Evolutionary conservation across 805 yeast genomes (phyloP).

Genomic region (Wickerhamiella bombiphila): DNA sequence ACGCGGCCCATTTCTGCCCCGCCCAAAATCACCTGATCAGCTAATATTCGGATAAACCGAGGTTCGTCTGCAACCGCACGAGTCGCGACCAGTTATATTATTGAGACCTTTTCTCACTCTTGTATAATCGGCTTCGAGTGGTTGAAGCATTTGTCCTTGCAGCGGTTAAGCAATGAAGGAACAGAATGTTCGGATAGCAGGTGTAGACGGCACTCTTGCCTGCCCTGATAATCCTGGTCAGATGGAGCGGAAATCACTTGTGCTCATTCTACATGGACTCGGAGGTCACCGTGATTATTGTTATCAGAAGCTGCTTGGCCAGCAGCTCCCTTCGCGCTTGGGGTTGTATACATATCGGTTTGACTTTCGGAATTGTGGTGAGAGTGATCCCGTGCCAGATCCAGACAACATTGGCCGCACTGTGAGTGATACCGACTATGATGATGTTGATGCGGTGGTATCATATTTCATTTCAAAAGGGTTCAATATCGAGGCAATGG

Average conservation of each 20-base stretch:
- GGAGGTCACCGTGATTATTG: slow-evolving; percentile 75
- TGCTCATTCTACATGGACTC: slow-evolving; percentile 65
- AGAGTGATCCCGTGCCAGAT: slow-evolving; percentile 39
- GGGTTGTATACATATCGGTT: slow-evolving; percentile 60
- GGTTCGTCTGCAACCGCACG: too few species aligned
- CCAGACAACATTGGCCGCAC: slow-evolving; percentile 35
- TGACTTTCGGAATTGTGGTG: slow-evolving; percentile 80
- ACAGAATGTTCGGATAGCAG: background rate
- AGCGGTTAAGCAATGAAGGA: slow-evolving; percentile 1
- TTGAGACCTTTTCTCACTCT: too few species aligned
- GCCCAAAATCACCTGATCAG: too few species aligned
- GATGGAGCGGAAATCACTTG: slow-evolving; percentile 23
- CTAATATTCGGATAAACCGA: too few species aligned
- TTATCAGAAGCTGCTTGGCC: slow-evolving; percentile 52
- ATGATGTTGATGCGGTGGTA: slow-evolving; percentile 43
- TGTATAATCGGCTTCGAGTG: too few species aligned
- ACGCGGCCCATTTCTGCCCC: too few species aligned
- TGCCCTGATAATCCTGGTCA: background rate
- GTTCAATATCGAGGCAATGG: slow-evolving; percentile 40
- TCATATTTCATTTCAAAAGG: slow-evolving; percentile 22
- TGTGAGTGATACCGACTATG: slow-evolving; percentile 42
- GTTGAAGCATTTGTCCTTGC: too few species aligned
- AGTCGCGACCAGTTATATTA: too few species aligned
- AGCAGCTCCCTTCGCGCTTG: slow-evolving; percentile 37
- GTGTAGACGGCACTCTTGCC: slow-evolving; percentile 4